These are phyloP conservation scores for Cladorrhinum sp. DNA, from an alignment of 2,329 filamentous ascomycete species.

Conservation along the genomic window DNA sequence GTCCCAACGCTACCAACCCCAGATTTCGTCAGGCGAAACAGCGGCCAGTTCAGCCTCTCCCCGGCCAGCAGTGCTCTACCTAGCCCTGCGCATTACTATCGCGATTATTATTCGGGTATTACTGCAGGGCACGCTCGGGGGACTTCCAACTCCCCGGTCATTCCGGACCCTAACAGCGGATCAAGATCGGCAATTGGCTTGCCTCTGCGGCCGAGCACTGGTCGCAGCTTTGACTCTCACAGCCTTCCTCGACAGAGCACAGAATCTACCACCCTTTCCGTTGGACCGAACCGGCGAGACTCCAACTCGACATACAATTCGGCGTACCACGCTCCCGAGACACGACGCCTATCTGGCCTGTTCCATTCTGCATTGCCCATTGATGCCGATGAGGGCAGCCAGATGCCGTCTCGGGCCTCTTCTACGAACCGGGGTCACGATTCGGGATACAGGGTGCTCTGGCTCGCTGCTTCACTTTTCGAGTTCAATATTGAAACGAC, in stretches of 20 bases:
- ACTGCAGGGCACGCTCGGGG: conserved; percentile 47
- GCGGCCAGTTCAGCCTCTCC: conserved; percentile 63
- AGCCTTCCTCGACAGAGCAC: conserved; percentile 50
- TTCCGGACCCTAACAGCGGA: conserved; percentile 47
- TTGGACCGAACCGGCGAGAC: conserved; percentile 46
- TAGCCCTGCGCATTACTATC: conserved; percentile 55
- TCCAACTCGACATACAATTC: conserved; percentile 55
- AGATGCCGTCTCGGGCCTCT: conserved; percentile 55
- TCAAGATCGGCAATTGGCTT: conserved; percentile 25
- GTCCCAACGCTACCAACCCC: conserved; percentile 62
- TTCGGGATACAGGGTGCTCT: conserved; percentile 70
- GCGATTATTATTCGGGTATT: conserved; percentile 49
- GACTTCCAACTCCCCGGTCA: conserved; percentile 56
- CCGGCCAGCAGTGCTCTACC: conserved; percentile 46
- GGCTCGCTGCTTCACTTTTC: conserved; percentile 89
- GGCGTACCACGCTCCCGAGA: conserved; percentile 41
- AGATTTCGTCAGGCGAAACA: conserved; percentile 63
- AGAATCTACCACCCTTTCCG: conserved; percentile 41
- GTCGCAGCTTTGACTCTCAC: conserved; percentile 57
- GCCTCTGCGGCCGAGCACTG: conserved; percentile 54
- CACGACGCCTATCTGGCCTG: conserved; percentile 66
- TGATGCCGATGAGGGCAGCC: conserved; percentile 53
- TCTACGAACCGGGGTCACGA: conserved; percentile 55
- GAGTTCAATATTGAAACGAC: conserved; percentile 96
- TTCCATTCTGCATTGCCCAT: conserved; percentile 87